Conservation (phyloP, 2,329 filamentous ascomycete species). For the Ampelomyces quisqualis region DNA sequence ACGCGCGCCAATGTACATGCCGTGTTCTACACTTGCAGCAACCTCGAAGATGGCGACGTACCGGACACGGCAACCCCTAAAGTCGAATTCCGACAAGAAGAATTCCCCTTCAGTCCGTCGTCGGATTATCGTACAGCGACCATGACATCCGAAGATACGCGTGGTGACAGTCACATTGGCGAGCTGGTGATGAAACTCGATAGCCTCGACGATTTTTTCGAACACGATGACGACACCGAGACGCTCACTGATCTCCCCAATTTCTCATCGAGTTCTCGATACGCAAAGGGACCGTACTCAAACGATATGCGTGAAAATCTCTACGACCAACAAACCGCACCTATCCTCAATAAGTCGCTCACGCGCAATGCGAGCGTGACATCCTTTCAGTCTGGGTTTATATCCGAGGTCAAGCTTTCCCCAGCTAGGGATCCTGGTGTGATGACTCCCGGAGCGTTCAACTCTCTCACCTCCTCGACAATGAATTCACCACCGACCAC, state of each 20-base stretch:
- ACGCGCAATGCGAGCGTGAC: conserved; percentile 68
- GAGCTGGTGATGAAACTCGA: conserved; percentile 70
- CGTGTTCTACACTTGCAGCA: conserved; percentile 89
- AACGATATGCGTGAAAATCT: conserved; percentile 64
- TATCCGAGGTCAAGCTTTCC: conserved; percentile 65
- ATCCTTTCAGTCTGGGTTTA: conserved; percentile 84
- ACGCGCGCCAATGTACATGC: conserved; percentile 93
- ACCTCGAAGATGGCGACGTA: conserved; percentile 45
- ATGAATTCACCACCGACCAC: conserved; percentile 22
- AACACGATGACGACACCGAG: conserved; percentile 46
- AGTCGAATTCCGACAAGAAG: conserved; percentile 89
- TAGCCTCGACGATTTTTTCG: conserved; percentile 58
- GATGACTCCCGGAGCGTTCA: conserved; percentile 61
- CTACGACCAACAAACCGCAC: conserved; percentile 90
- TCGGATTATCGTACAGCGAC: conserved; percentile 74
- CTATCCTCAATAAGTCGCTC: conserved; percentile 81
- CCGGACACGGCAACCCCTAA: conserved; percentile 74
- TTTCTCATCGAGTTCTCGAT: conserved; percentile 37
- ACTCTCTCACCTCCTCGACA: conserved; percentile 34
- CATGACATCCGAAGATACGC: conserved; percentile 84
- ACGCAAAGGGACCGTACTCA: conserved; percentile 28
- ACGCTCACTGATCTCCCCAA: conserved; percentile 36
- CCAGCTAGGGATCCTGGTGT: conserved; percentile 54
- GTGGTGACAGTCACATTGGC: conserved; percentile 71
- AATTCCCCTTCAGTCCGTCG: conserved; percentile 76